Base-by-base conservation (phyloP, 139 green algal genomes). In the Eudorina sp. region DNA sequence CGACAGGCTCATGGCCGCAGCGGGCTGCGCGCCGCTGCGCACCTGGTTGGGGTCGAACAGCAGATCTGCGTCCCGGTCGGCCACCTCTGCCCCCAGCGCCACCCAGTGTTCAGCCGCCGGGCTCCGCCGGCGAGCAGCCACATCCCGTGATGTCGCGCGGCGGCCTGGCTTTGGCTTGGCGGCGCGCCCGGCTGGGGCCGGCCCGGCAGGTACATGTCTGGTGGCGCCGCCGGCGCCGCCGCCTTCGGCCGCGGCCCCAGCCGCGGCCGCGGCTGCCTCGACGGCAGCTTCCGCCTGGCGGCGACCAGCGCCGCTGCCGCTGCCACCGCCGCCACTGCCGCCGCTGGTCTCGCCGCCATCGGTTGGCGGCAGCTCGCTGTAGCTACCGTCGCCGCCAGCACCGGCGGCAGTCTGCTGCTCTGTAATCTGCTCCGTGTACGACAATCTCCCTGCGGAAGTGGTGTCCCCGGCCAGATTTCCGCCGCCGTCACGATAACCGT, bases 11-110 rank as follows among this genome's bases (percentile, higher is more conserved):
- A 82, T 82, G 46, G 46, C 74, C 3, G 29, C 74, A 3, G 74
- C 74, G 45, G 45, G n/a, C 74, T 82, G 74, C 4, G 45, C 46
- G 46, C 74, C 74, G 74, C 74, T 82, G 11, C 74, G 45, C n/a
- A 82, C 74, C 46, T 82, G 74, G 74, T 82, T 82, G 29, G 74
- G 74, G 13, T 82, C 74, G n/a, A 82, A 82, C 45, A 82, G 74
- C 19, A 82, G 45, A n/a, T 82, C 74, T 0, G 29, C 46, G 46
- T 82, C 74, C 29, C 5, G 36, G 13, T 14, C 72, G 25, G 41
- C 72, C 7, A 25, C 72, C 7, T 55, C 72, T 1, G 38, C 38
- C 14, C 36, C 68, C 68, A 53, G 16, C 36, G 68, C 36, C 38
- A 27, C 68, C 38, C 9, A 18, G 1, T 76, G 68, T n/a, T n/a